Evolutionary conservation across 83 land plant species (phyloP), one percentile per base, ranked within the genome.

Genomic region (Picea abies): DNA sequence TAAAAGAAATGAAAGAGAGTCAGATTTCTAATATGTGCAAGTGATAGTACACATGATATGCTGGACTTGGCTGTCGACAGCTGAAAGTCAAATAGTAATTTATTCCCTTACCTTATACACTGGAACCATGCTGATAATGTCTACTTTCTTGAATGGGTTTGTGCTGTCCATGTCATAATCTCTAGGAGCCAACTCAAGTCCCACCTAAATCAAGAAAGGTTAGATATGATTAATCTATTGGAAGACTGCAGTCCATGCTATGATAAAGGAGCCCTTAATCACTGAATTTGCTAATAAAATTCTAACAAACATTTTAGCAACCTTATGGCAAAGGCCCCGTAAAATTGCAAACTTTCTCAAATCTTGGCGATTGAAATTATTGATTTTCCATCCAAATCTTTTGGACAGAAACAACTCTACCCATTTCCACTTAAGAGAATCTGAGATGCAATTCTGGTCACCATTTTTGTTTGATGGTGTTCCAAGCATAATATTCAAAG

Each of bases 251-350:
- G 23, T 67, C 60, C 26, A 32, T 78, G 56, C 56, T 22, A 25
- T 7, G 19, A 15, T 56, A 79, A 63, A 73, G 77, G 26, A 73
- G 77, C 47, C 17, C 70, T 67, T 7, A 44, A 47, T 32, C 5
- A 26, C 76, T 63, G 37, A 22, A 79, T 56, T 32, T 79, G 68
- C 70, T 63, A 32, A 79, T 60, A 60, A 79, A 4, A 14, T 29
- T 73, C 11, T 47, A 3, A 22, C 22, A 20, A 73, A 81, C 26
- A 68, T 60, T 29, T 73, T 11, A 79, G 6, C 15, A 79, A 91
- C 98, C 98, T 95, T 97, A 37, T 95, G 96, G 82, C 99, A 97
- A 76, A 97, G 88, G 14, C 99, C 96, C 37, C 96, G 90, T 26
- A 97, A 93, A 83, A 97, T 85, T 49, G 96, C 89, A 77, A 86